These are phyloP conservation scores for Russula sp. DNA, from an alignment of 768 basidiomycete species.

Conservation along the genomic window DNA sequence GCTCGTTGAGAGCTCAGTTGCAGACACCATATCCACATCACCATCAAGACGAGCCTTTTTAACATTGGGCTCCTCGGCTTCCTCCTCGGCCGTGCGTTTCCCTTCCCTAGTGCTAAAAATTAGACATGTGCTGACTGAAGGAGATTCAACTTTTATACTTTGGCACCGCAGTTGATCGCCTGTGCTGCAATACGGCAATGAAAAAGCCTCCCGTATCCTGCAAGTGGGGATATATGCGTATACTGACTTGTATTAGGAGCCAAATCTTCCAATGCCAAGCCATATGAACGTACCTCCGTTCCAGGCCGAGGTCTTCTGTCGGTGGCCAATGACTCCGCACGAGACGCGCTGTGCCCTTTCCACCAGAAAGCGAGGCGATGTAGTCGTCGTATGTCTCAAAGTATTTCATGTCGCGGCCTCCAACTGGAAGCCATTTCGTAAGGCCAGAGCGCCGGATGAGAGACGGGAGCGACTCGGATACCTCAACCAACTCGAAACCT, in stretches of 20 bases:
- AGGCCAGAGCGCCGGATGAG: constrained; percentile 76
- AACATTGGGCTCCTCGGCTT: constrained; percentile 45
- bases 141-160: constrained; percentile 6
- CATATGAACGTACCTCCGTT: constrained; percentile 59
- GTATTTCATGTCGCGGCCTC: constrained; percentile 50
- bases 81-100: constrained; percentile 51
- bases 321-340: constrained; percentile 78
- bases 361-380: constrained; percentile 48
- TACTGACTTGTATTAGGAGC: constrained; percentile 42
- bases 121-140: neutral
- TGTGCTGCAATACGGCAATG: constrained; percentile 80
- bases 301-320: constrained; percentile 54
- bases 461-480: constrained; percentile 65
- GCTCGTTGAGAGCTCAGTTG: constrained; percentile 8
- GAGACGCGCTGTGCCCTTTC: constrained; percentile 58
- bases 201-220: constrained; percentile 99
- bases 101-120: constrained; percentile 37
- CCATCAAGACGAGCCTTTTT: constrained; percentile 50
- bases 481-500: constrained; percentile 81
- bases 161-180: constrained; percentile 27
- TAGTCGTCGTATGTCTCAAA: constrained; percentile 64
- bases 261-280: neutral
- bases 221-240: constrained; percentile 90
- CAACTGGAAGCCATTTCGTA: constrained; percentile 72
- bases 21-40: constrained; percentile 33